phyloP scores from a whole-genome alignment of 257 asterid species.

The Przewalskia tangutica region DNA sequence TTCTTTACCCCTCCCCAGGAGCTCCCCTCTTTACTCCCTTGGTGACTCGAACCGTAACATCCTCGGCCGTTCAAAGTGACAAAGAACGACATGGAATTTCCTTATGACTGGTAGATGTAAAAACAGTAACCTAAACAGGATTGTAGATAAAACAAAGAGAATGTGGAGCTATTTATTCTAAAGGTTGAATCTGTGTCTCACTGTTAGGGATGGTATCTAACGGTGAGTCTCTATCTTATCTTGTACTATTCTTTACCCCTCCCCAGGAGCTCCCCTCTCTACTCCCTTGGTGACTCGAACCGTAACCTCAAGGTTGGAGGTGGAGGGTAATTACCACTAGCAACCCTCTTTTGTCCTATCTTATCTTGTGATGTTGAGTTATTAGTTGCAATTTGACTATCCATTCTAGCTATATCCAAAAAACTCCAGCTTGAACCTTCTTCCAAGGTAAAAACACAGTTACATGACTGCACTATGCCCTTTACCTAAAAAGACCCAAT shows the following conservation, averaged over 20 bases:
- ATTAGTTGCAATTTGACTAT: not conserved
- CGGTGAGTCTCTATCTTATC: not conserved
- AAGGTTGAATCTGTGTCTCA: not conserved
- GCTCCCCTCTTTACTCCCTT: not conserved
- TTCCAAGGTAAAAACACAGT: not conserved
- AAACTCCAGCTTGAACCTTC: not conserved
- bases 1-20: not conserved
- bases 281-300: not conserved
- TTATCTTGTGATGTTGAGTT: not conserved
- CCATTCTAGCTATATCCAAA: not conserved
- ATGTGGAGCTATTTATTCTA: not conserved
- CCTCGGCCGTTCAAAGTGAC: slow-evolving; percentile 86
- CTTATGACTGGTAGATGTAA: slow-evolving; percentile 32
- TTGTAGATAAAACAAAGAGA: slow-evolving; percentile 40
- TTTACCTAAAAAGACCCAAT: not conserved
- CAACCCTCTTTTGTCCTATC: not conserved
- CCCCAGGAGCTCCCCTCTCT: not conserved
- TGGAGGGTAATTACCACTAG: not conserved
- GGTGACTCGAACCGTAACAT: slow-evolving; percentile 21
- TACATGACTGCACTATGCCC: not conserved
- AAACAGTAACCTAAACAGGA: slow-evolving; percentile 14
- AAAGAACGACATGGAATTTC: slow-evolving; percentile 72
- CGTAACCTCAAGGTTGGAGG: not conserved
- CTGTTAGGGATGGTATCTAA: not conserved
- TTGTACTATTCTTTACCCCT: not conserved